Base-by-base conservation (phyloP, 768 basidiomycete genomes). In the Suillus americanus region DNA sequence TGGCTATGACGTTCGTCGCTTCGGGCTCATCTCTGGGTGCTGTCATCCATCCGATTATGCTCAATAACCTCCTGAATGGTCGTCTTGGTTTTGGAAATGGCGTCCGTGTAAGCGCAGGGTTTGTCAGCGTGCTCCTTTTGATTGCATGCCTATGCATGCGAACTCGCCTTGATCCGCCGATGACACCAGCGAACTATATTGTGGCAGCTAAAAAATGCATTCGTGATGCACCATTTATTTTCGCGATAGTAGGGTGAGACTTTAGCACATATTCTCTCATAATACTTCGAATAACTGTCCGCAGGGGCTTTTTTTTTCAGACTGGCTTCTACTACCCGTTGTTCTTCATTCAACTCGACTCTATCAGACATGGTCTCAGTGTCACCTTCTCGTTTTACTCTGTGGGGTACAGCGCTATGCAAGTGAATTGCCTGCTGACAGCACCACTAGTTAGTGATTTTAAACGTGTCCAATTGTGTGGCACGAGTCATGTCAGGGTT, bases 271-370 rank as follows among this genome's bases (percentile, higher is more conserved):
- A 51, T 23, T 46, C 13, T 35, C 4, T 4, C 25, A 62, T 55
- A 64, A 62, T 25, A 33, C 0, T 25, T 30, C 7, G 13, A 28
- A 38, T 9, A 5, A 7, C 59, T 30, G 9, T 65, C 28, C 23
- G 6, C 48, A 62, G 61, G 48, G 23, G 14, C 25, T 38, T 56
- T n/a, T 18, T 37, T 37, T 74, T 76, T 18, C 69, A 79, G 12
- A 67, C 75, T 1, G 81, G 82, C 1, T 65, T 83, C 25, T 85
- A 79, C 66, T 82, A 80, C 54, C 82, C 84, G 0, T 77, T 83
- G 25, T 85, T 83, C 71, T 86, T 82, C 68, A 69, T 86, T 18
- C 85, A 86, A 66, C 71, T 85, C 9, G 79, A 82, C 54, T 79
- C 84, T 2, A 78, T 83, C 23, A 76, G 76, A 54, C 82, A 82